These are phyloP conservation scores for Russula earlei DNA, from an alignment of 768 basidiomycete genomes.

Conservation along the genomic window DNA sequence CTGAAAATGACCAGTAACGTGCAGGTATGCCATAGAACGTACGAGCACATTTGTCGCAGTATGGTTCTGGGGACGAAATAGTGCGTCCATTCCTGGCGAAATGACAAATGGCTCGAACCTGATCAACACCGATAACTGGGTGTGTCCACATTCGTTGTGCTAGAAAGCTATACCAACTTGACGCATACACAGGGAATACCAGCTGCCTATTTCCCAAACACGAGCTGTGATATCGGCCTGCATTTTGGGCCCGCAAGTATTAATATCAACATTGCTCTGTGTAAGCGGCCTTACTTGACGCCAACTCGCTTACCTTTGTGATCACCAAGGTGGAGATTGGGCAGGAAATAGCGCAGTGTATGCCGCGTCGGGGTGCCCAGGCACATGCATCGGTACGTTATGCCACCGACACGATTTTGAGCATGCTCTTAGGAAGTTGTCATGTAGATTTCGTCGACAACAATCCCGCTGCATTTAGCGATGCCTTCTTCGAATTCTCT, in stretches of 20 bases:
- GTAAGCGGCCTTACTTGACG: conserved; percentile 3
- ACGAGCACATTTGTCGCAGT: conserved; percentile 24
- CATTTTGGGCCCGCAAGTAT: conserved; percentile 23
- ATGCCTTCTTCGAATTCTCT: conserved; percentile 14
- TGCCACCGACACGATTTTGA: background rate
- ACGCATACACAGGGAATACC: conserved; percentile 19
- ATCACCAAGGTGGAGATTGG: conserved; percentile 18
- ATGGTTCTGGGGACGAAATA: conserved; percentile 32
- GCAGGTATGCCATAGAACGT: conserved; percentile 28
- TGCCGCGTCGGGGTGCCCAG: conserved; percentile 17
- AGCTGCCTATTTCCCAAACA: conserved; percentile 22
- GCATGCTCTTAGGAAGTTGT: background rate
- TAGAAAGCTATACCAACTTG: background rate
- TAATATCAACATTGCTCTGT: conserved; percentile 23
- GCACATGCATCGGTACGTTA: conserved; percentile 18
- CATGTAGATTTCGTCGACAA: conserved; percentile 10
- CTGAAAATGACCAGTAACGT: background rate
- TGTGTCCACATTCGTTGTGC: background rate
- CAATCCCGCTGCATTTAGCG: conserved; percentile 8
- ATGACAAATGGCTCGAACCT: conserved; percentile 16
- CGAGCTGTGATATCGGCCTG: conserved; percentile 29
- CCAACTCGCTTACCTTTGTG: background rate
- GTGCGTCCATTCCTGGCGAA: conserved; percentile 8
- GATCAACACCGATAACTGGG: conserved; percentile 21
- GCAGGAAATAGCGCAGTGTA: conserved; percentile 16